Evolutionary conservation across 352 stramenopile species (phyloP).

Genomic region (Pythium grandisporangium): DNA sequence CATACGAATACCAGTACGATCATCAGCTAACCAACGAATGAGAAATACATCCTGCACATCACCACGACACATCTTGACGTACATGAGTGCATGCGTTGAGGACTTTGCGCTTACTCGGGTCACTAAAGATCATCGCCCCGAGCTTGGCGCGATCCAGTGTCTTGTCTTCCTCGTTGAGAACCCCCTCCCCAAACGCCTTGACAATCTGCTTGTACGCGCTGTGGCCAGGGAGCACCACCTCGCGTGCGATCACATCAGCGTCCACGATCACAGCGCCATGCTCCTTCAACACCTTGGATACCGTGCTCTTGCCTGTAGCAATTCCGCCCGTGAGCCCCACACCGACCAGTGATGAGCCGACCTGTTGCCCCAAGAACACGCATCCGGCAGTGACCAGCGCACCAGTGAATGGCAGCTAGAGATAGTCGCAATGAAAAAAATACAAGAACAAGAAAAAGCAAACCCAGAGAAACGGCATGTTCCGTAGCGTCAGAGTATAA

Average conservation of each 20-base stretch:
- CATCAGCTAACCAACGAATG: too few relatives aligned
- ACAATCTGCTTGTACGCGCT: constrained; percentile 76
- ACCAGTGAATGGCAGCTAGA: constrained; percentile 28
- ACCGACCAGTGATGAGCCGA: constrained; percentile 55
- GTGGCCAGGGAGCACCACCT: constrained; percentile 69
- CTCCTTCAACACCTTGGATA: constrained; percentile 49
- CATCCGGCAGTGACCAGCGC: constrained; percentile 12
- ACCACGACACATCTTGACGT: too few relatives aligned
- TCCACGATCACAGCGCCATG: constrained; percentile 70
- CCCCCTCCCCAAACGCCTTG: constrained; percentile 43
- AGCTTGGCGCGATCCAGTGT: constrained; percentile 81
- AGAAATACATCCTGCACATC: too few relatives aligned
- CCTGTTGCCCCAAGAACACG: constrained; percentile 24
- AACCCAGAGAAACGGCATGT: too few relatives aligned
- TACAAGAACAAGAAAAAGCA: too few relatives aligned
- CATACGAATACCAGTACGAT: too few relatives aligned
- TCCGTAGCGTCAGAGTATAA: too few relatives aligned
- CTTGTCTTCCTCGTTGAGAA: constrained; percentile 67
- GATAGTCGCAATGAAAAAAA: not conserved
- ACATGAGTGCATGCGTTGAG: constrained; percentile 79
- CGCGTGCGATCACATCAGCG: constrained; percentile 65
- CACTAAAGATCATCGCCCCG: constrained; percentile 77
- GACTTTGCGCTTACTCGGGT: constrained; percentile 53
- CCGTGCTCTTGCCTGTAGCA: constrained; percentile 76
- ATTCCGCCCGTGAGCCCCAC: constrained; percentile 81